Base-by-base conservation (phyloP, 805 yeast genomes). In the Candida montana region DNA sequence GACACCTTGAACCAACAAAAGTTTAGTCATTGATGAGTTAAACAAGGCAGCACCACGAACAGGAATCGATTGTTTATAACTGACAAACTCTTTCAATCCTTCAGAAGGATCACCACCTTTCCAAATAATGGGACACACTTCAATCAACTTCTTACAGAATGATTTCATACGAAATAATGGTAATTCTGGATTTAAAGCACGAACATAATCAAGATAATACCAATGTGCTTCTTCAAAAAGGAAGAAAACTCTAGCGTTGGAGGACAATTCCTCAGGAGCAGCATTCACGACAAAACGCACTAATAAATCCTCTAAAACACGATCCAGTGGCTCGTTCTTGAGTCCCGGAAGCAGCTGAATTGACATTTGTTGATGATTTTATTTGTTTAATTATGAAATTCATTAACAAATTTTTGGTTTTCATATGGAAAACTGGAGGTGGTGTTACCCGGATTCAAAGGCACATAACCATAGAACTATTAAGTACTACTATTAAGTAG, bases 161-260 rank as follows among this genome's bases (percentile, higher is more conserved):
- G 73, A 64, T 59, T 83, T 83, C 76, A 89, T 79, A 55, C 81
- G 83, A 69, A 90, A 65, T 2, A 75, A 58, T 2, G 97, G 98
- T 44, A 91, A 69, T 26, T 71, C 61, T 4, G 93, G 90, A 59
- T 88, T 83, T 53, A 81, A 64, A 28, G 74, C 75, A 28, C 90
- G 74, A 11, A 83, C 71, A 54, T 83, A 90, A 63, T 93, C 99
- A 37, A 83, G 75, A 63, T 90, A 93, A 58, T 85, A 93, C 99
- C 99, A 93, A 52, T 89, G 96, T 2, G 99, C 99, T 62, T 93
- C 98, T 68, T 93, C 99, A 32, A 93, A 81, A 59, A 90, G 95
- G 66, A 93, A 93, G 56, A 89, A 77, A 20, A 90, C 83, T 57
- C 99, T 72, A 39, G 69, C 91, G 23, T 81, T 74, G 13, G 90